Conservation (phyloP, 2,329 filamentous ascomycete genomes). For the Pestalotiopsis sp. region DNA sequence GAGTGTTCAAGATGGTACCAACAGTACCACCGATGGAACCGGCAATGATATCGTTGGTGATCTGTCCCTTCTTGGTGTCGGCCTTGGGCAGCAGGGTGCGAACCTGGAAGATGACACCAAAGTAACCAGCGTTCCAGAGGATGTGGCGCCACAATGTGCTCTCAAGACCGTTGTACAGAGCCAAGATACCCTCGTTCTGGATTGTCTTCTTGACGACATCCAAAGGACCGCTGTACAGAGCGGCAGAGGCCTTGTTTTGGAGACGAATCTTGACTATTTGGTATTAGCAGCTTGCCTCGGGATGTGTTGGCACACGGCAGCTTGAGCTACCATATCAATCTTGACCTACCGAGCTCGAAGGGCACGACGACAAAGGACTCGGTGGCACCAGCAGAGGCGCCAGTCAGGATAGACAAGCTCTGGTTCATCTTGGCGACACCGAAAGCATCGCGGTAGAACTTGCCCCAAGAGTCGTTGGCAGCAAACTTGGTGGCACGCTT, state of each 20-base stretch:
- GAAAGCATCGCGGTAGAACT: slow-evolving; percentile 88
- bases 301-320: not conserved
- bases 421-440: slow-evolving; percentile 88
- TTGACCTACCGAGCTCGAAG: slow-evolving; percentile 56
- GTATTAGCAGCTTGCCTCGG: slow-evolving; percentile 19
- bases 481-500: slow-evolving; percentile 95
- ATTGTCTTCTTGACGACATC: slow-evolving; percentile 84
- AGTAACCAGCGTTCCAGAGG: slow-evolving; percentile 56
- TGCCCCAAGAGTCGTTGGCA: slow-evolving; percentile 97
- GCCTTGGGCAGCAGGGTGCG: slow-evolving; percentile 79
- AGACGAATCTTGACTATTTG: slow-evolving; percentile 87
- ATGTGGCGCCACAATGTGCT: slow-evolving; percentile 96
- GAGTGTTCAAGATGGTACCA: slow-evolving; percentile 92
- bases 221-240: slow-evolving; percentile 82
- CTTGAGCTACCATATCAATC: slow-evolving; percentile 34
- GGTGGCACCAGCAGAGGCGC: slow-evolving; percentile 91
- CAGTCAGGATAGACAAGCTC: slow-evolving; percentile 86
- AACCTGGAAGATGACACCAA: slow-evolving; percentile 98
- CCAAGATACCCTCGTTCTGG: slow-evolving; percentile 78
- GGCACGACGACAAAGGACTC: slow-evolving; percentile 97
- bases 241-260: slow-evolving; percentile 90
- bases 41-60: slow-evolving; percentile 84
- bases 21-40: slow-evolving; percentile 83
- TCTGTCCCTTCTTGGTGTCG: slow-evolving; percentile 78
- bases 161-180: slow-evolving; percentile 95